These are phyloP conservation scores for Noccaea bulbosa DNA, from an alignment of 345 rosid genomes.

Conservation along the genomic window DNA sequence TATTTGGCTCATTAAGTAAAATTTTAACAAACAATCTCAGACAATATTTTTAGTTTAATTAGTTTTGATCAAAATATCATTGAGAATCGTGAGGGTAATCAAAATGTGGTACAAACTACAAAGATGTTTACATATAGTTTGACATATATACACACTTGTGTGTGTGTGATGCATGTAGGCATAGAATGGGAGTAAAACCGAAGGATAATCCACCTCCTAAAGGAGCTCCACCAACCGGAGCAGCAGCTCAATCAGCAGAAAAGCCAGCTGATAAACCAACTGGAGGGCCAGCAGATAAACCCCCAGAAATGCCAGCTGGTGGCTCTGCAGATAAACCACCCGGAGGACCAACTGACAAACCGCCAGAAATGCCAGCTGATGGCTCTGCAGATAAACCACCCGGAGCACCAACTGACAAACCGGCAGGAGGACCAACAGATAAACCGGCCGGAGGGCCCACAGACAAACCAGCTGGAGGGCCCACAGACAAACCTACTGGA, in stretches of 20 bases:
- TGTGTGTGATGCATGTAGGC: conserved; percentile 30
- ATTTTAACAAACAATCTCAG: neutral
- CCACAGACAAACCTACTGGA: neutral
- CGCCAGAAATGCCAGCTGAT: neutral
- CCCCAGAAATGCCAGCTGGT: neutral
- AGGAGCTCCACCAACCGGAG: conserved; percentile 30
- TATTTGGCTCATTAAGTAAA: conserved; percentile 67
- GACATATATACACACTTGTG: conserved; percentile 11
- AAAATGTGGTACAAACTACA: neutral
- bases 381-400: neutral
- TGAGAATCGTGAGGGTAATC: neutral
- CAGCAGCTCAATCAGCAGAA: neutral
- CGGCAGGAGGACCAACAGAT: no score
- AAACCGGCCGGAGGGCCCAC: accelerated
- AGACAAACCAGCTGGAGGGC: neutral
- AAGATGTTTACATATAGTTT: neutral
- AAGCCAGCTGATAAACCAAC: neutral
- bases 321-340: neutral
- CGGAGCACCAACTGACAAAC: neutral
- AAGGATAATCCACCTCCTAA: conserved; percentile 36
- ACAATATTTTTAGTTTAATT: neutral
- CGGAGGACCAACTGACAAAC: neutral
- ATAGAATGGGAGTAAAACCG: conserved; percentile 29
- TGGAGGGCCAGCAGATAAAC: neutral
- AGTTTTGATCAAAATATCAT: neutral